phyloP scores from a whole-genome alignment of 2,329 filamentous ascomycete genomes.

The Orbilia javanica region DNA sequence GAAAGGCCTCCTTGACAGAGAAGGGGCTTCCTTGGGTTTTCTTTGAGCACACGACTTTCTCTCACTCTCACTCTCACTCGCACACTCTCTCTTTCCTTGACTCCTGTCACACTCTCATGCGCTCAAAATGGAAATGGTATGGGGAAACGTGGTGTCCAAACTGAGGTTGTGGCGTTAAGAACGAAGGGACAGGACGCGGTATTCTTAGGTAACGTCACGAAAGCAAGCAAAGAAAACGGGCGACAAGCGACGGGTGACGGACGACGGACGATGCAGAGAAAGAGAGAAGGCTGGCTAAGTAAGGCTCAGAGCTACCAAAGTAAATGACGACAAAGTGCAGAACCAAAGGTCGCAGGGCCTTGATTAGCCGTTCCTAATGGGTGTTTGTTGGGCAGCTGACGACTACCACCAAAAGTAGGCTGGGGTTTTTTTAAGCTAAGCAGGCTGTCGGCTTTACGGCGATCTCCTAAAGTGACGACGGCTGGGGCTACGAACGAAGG shows the following conservation, averaged over 20 bases:
- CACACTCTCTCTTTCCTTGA: constrained; percentile 6
- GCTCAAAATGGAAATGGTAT: constrained; percentile 36
- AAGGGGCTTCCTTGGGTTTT: constrained; percentile 32
- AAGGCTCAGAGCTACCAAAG: constrained; percentile 2
- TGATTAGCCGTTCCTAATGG: constrained; percentile 41
- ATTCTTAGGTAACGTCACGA: not conserved
- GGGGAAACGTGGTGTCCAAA: constrained; percentile 20
- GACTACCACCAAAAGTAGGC: constrained; percentile 17
- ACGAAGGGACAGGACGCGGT: not conserved
- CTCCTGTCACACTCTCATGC: constrained; percentile 41
- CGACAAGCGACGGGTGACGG: constrained; percentile 20
- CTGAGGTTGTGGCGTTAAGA: constrained; percentile 43
- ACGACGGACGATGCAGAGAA: constrained; percentile 1
- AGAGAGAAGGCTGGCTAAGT: constrained; percentile 37
- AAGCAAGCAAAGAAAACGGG: not conserved
- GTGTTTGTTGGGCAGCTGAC: constrained; percentile 51
- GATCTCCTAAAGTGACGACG: constrained; percentile 38
- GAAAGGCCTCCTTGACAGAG: constrained; percentile 44
- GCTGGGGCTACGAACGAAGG: not conserved
- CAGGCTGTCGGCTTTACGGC: constrained; percentile 35
- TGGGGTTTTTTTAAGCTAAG: constrained; percentile 14
- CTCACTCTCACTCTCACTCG: not conserved
- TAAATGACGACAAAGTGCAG: constrained; percentile 58
- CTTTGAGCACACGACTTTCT: constrained; percentile 30
- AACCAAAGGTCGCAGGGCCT: constrained; percentile 29